These are phyloP conservation scores for Boletus sp. DNA, from an alignment of 1,284 basidiomycete genomes.

Conservation along the genomic window DNA sequence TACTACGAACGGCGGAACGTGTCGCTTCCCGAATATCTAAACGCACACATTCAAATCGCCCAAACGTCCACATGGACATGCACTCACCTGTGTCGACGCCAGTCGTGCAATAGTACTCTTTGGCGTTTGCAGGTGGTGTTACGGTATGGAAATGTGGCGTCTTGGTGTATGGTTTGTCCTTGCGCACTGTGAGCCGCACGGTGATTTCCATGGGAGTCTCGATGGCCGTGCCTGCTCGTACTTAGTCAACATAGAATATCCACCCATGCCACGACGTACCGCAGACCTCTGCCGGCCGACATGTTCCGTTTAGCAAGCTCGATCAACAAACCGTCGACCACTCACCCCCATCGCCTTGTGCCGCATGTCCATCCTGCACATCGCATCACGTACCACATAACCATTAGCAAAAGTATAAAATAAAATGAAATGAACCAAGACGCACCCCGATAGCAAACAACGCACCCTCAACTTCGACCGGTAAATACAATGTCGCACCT, in stretches of 20 bases:
- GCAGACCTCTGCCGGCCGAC: constrained; percentile 41
- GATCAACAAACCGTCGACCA: background rate
- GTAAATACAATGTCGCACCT: constrained; percentile 53
- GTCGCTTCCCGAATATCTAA: constrained; percentile 52
- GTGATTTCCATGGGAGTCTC: constrained; percentile 57
- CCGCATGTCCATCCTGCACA: constrained; percentile 57
- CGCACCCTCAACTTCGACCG: constrained; percentile 57
- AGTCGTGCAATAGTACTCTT: constrained; percentile 55
- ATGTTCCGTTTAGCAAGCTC: constrained; percentile 8
- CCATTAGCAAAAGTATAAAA: background rate
- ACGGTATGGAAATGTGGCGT: constrained; percentile 52
- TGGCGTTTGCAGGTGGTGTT: constrained; percentile 21
- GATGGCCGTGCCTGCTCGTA: constrained; percentile 49
- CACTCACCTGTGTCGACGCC: constrained; percentile 45
- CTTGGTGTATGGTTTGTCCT: constrained; percentile 52
- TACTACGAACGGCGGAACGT: constrained; percentile 50
- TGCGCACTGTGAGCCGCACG: constrained; percentile 52
- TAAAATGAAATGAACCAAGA: constrained; percentile 3
- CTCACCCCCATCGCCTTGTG: constrained; percentile 61
- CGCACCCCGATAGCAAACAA: constrained; percentile 58
- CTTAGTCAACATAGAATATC: background rate
- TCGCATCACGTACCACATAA: background rate
- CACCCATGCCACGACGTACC: constrained; percentile 35
- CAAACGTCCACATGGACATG: background rate
- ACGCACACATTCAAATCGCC: background rate